Evolutionary conservation across 768 basidiomycete species (phyloP).

Genomic region (Psilocybe tampanensis): DNA sequence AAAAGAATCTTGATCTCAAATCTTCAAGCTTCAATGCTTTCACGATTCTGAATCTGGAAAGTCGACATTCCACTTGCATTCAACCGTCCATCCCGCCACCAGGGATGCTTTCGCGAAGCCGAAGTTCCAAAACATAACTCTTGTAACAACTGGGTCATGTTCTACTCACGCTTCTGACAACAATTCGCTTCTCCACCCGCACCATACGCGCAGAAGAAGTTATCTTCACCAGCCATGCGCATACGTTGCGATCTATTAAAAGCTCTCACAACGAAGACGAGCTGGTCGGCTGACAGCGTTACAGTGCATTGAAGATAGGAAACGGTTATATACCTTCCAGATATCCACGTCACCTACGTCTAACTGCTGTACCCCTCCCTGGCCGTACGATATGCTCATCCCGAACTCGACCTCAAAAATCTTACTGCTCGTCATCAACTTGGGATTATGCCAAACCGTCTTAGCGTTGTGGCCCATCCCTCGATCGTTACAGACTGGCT

Average conservation of each 20-base stretch:
- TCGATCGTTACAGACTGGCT: constrained; percentile 43
- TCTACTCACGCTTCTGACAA: constrained; percentile 11
- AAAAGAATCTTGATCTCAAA: too few species aligned
- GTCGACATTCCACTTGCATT: too few species aligned
- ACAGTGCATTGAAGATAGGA: neutral
- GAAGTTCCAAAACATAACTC: too few species aligned
- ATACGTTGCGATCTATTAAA: constrained; percentile 14
- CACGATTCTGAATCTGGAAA: too few species aligned
- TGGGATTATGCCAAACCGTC: constrained; percentile 15
- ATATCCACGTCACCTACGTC: neutral
- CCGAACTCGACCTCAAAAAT: neutral
- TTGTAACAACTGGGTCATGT: constrained; percentile 12
- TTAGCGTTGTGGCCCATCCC: constrained; percentile 53
- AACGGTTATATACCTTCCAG: constrained; percentile 10
- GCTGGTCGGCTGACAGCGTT: constrained; percentile 16
- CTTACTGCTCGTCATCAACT: constrained; percentile 7
- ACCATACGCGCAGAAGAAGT: constrained; percentile 18
- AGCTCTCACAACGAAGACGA: constrained; percentile 3
- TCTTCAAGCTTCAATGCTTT: too few species aligned
- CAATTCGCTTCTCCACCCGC: constrained; percentile 4
- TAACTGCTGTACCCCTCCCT: neutral
- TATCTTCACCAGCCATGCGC: neutral
- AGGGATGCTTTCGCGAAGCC: too few species aligned
- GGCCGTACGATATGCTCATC: constrained; percentile 8
- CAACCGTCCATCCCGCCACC: too few species aligned